A percentile compares a stretch with the other conserved stretches of the same genome.
Evolutionary conservation across 2,329 filamentous ascomycete genomes (phyloP).

Genomic region (Stenocarpella maydis): DNA sequence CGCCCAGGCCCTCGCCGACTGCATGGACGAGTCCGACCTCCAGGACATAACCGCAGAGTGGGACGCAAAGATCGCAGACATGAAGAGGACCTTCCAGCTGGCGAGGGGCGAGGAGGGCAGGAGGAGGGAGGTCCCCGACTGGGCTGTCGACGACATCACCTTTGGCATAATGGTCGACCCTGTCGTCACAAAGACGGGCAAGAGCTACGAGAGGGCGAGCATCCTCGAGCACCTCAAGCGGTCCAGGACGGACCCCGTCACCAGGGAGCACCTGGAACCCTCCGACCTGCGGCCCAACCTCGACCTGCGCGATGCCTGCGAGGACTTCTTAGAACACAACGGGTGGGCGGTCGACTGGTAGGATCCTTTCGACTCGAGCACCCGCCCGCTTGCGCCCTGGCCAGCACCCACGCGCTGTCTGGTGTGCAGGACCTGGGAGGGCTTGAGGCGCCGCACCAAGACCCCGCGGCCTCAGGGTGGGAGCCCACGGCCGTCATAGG

Average conservation of each 20-base stretch:
- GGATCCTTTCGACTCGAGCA: constrained; percentile 31
- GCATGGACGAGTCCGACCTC: constrained; percentile 56
- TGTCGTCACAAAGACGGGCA: constrained; percentile 81
- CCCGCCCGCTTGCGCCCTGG: not conserved
- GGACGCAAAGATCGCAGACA: constrained; percentile 52
- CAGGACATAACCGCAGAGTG: constrained; percentile 58
- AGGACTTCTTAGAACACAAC: constrained; percentile 85
- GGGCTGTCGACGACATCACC: constrained; percentile 78
- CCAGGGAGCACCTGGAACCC: constrained; percentile 74
- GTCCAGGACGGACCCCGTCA: constrained; percentile 81
- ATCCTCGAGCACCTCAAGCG: constrained; percentile 86
- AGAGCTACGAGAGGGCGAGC: constrained; percentile 87
- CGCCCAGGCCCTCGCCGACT: constrained; percentile 50
- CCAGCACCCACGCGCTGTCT: not conserved
- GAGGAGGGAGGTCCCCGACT: constrained; percentile 73
- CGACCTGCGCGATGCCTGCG: constrained; percentile 80
- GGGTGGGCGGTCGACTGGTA: constrained; percentile 95
- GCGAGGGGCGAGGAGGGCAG: constrained; percentile 54
- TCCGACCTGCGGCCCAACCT: constrained; percentile 83
- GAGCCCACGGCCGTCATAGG: not conserved
- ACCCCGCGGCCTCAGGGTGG: not conserved
- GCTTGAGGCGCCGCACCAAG: constrained; percentile 23
- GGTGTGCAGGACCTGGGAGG: constrained; percentile 28
- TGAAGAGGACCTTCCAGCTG: constrained; percentile 61
- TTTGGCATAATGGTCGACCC: constrained; percentile 80